Conservation (phyloP, 371 early-diverging fungal genomes). For the Chytridium lagenaria region DNA sequence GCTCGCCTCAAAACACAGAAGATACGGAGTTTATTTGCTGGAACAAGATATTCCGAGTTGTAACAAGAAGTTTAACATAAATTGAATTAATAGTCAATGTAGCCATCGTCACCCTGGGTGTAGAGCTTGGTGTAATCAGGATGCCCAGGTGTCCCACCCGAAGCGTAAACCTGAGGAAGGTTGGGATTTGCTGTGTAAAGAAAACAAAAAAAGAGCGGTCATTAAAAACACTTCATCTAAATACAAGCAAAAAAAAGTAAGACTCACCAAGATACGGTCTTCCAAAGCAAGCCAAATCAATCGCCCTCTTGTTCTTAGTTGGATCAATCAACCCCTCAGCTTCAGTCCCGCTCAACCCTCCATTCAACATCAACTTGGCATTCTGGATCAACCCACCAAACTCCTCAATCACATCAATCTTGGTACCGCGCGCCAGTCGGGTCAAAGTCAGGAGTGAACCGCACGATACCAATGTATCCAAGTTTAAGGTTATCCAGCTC, state of each 20-base stretch:
- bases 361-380: slow-evolving; percentile 11
- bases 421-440: slow-evolving; percentile 13
- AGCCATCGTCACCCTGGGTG: slow-evolving; percentile 8
- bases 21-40: no score
- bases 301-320: not conserved
- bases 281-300: slow-evolving; percentile 25
- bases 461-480: slow-evolving; percentile 30
- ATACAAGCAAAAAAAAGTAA: not conserved
- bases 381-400: slow-evolving; percentile 21
- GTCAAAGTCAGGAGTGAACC: slow-evolving; percentile 19
- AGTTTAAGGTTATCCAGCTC: slow-evolving; percentile 23
- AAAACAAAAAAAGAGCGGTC: not conserved
- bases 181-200: slow-evolving; percentile 21
- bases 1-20: no score
- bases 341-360: not conserved
- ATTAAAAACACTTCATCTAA: not conserved
- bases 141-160: slow-evolving; percentile 7
- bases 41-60: no score
- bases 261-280: slow-evolving; percentile 9
- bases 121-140: slow-evolving; percentile 20
- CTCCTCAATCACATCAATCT: slow-evolving; percentile 22
- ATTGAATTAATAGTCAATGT: not conserved
- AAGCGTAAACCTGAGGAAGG: slow-evolving; percentile 15
- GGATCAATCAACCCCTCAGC: slow-evolving; percentile 17
- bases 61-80: no score